Conservation (phyloP, 1,284 basidiomycete genomes). For the Rhodotorula mucilaginosa region DNA sequence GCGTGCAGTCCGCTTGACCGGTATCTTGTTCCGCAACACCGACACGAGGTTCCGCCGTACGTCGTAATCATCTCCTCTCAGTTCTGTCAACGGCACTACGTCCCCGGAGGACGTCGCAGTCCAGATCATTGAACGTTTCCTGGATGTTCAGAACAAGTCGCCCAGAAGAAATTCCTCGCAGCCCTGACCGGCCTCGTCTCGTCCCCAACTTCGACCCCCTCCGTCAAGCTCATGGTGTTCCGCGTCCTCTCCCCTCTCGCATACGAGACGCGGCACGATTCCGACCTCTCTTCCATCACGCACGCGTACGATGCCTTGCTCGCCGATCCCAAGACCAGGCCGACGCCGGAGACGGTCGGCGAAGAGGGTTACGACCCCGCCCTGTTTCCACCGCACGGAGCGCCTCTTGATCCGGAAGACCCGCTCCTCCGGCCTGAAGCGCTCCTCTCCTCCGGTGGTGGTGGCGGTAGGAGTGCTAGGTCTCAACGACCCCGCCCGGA, state of each 20-base stretch:
- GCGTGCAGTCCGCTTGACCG: conserved; percentile 32
- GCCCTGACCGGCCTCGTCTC: conserved; percentile 29
- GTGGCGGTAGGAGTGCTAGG: not conserved
- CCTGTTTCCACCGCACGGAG: conserved; percentile 7
- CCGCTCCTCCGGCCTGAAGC: conserved; percentile 16
- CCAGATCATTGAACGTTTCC: too few species aligned
- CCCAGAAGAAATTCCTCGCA: conserved; percentile 40
- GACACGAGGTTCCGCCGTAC: conserved; percentile 38
- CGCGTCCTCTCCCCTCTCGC: conserved; percentile 37
- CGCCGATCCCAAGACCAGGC: conserved; percentile 24
- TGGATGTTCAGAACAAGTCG: conserved; percentile 33
- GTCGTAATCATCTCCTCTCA: conserved; percentile 1
- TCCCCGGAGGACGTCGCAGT: too few species aligned
- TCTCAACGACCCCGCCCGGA: not conserved
- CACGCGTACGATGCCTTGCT: conserved; percentile 32
- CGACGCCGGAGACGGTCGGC: not conserved
- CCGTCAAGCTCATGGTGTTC: conserved; percentile 38
- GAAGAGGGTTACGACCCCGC: conserved; percentile 1
- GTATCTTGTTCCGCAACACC: conserved; percentile 38
- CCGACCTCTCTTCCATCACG: conserved; percentile 32
- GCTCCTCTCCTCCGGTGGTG: not conserved
- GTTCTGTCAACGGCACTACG: too few species aligned
- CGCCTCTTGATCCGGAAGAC: conserved; percentile 20
- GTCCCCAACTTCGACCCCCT: conserved; percentile 29
- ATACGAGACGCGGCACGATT: conserved; percentile 35